Base-by-base conservation (phyloP, 1,139 yeast genomes). In the Yamadazyma diddensiae region DNA sequence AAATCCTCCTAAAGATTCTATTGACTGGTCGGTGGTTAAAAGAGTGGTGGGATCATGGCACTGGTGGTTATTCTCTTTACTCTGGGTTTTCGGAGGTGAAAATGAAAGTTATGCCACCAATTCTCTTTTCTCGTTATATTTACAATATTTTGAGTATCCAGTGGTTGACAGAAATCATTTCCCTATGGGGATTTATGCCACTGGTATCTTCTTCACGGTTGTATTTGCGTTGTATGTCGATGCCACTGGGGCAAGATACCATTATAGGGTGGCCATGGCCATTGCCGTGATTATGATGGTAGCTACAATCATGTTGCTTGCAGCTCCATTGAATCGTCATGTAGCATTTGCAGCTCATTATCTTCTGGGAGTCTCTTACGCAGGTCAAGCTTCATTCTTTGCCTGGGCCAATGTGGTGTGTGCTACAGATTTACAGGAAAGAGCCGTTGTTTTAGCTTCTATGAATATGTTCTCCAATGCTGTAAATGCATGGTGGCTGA, bases 381-480 rank as follows among this genome's bases (percentile, higher is more conserved):
- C 79, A 13, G 81, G 80, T 0, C 82, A 77, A 45, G 72, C 81
- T 0, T 63, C 70, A 0, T 75, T 73, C 49, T 77, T 76, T 42
- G 70, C 81, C 0, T 77, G 82, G 82, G 81, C 80, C 1, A 77
- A 75, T 41, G 57, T 72, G 24, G 73, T 75, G 1, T 73, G 79
- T 41, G 61, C 65, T 20, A 59, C 68, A 40, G 81, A 77, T 49
- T 49, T 73, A 26, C 77, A 75, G 51, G 78, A 73, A 45, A 60
- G 82, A 42, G 79, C 82, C 0, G 57, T 76, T 18, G 78, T 75
- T 0, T 54, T 77, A 32, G 81, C 79, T 0, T 73, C 79, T 0
- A 77, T 77, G 82, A 77, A 77, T 50, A 75, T 76, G 79, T 74
- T 75, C 43, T 70, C 77, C 26, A 73, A 75, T 46, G 79, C 79